Evolutionary conservation across 495 filamentous ascomycete species (phyloP), one percentile per base, ranked within the genome.

Genomic region (Aspergillus hancockii): DNA sequence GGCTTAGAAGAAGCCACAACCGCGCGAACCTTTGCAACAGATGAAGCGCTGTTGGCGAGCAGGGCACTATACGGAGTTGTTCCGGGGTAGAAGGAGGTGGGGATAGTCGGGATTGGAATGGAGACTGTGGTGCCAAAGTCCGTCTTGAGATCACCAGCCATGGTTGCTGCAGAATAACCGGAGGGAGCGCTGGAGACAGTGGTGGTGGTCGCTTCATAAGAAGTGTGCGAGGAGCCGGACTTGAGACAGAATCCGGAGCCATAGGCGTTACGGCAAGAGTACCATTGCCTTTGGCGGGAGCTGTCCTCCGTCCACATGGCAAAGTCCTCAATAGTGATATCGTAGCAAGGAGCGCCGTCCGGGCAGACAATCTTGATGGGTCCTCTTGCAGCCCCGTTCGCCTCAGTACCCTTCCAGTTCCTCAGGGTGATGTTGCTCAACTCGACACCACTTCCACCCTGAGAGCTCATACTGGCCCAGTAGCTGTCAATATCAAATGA

Each of bases 241-340:
- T 72, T 52, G 8, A 83, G 65, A 58, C 82, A 83, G 45, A 72
- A 78, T 3, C 81, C 80, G 1, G 67, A 68, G 16, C 80, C 81
- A 45, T 81, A 84, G 23, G 78, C 80, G 51, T 72, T 82, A 50
- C 77, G 71, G 65, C 80, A 84, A 18, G 61, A 57, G 60, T 83
- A 79, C 47, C 65, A 69, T 52, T 83, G 73, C 16, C 57, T 67
- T 19, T 66, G 63, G 5, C 43, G 7, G 8, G 43, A 47, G 12
- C 81, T 80, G 6, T 67, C 62, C 52, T 84, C 79, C 9, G 84
- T 86, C 84, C 83, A 86, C 76, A 88, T 83, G n/a, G 71, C 64
- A 50, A 85, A 81, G 59, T 85, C 77, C 16, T 71, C 62, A 53
- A 86, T 74, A 8, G 68, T 79, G 54, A 86, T 75, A 32, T 77